Percentiles rank a stretch among this genome's conserved stretches.
These are phyloP conservation scores for Anthracocystis setariae DNA, from an alignment of 1,284 basidiomycete genomes.

Conservation along the genomic window DNA sequence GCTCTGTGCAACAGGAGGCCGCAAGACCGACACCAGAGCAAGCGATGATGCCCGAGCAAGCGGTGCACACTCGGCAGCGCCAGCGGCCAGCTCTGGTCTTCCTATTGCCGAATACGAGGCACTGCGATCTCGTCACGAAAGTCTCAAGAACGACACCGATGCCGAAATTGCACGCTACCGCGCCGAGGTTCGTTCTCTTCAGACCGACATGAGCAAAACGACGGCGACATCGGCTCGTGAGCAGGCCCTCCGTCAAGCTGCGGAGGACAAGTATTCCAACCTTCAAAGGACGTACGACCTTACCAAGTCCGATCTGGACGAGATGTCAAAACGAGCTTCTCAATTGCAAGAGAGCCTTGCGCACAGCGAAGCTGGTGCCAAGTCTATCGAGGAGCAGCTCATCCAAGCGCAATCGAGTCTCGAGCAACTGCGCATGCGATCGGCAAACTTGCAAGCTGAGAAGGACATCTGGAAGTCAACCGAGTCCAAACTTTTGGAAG, in stretches of 20 bases:
- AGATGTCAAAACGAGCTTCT: conserved; percentile 66
- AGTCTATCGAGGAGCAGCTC: conserved; percentile 75
- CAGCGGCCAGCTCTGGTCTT: conserved; percentile 7
- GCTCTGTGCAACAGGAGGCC: conserved; percentile 72
- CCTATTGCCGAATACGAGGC: conserved; percentile 45
- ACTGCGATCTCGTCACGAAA: conserved; percentile 71
- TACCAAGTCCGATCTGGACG: conserved; percentile 64
- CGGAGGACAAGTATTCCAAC: conserved; percentile 69
- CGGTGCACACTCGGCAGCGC: background rate
- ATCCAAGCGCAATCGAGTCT: conserved; percentile 31
- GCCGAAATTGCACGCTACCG: conserved; percentile 76
- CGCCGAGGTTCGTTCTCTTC: conserved; percentile 78
- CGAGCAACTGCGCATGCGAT: conserved; percentile 76
- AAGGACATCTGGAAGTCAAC: conserved; percentile 72
- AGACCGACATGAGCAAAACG: conserved; percentile 69
- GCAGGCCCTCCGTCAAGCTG: conserved; percentile 57
- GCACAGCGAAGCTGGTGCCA: conserved; percentile 69
- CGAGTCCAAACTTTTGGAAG: conserved; percentile 74
- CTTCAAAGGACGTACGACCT: conserved; percentile 63
- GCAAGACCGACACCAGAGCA: conserved; percentile 18
- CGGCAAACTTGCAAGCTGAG: conserved; percentile 85
- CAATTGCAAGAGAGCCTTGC: conserved; percentile 62
- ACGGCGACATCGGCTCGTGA: conserved; percentile 71
- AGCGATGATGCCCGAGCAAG: conserved; percentile 12
- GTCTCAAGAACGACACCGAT: conserved; percentile 80